phyloP scores from a whole-genome alignment of 169 alveolate genomes.

The Pseudocohnilembus persalinus region DNA sequence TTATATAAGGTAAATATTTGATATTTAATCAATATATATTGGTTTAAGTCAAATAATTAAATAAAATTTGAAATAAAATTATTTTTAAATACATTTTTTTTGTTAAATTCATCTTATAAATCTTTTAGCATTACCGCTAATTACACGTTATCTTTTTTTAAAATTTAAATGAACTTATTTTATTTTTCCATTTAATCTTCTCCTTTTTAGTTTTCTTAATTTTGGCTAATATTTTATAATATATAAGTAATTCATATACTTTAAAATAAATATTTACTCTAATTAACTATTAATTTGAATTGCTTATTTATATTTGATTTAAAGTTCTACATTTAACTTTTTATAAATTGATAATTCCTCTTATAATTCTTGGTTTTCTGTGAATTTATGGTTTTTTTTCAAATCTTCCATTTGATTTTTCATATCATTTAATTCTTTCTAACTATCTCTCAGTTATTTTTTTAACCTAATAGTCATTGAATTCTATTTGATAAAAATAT shows the following conservation, averaged over 20 bases:
- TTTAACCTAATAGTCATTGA: not conserved
- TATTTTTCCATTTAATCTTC: not conserved
- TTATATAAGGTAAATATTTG: not conserved
- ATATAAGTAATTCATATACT: not conserved
- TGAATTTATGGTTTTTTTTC: not conserved
- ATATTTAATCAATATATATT: too few species aligned
- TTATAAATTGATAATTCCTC: not conserved
- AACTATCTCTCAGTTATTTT: not conserved
- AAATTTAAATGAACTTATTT: too few species aligned
- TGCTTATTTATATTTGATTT: not conserved
- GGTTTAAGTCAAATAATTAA: not conserved
- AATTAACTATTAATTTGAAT: too few species aligned
- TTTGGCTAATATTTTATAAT: not conserved
- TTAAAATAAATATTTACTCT: not conserved
- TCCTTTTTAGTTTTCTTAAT: not conserved
- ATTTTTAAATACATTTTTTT: not conserved
- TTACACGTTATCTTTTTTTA: not conserved
- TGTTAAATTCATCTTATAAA: not conserved
- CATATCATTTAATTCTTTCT: not conserved
- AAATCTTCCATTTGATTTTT: not conserved
- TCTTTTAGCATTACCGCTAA: not conserved
- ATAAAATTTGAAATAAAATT: too few species aligned
- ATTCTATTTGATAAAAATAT: not conserved
- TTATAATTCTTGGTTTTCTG: not conserved
- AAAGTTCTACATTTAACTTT: too few species aligned